Evolutionary conservation across 2,329 filamentous ascomycete genomes (phyloP), one percentile per base, ranked within the genome.

Genomic region (Didymella segeticola): DNA sequence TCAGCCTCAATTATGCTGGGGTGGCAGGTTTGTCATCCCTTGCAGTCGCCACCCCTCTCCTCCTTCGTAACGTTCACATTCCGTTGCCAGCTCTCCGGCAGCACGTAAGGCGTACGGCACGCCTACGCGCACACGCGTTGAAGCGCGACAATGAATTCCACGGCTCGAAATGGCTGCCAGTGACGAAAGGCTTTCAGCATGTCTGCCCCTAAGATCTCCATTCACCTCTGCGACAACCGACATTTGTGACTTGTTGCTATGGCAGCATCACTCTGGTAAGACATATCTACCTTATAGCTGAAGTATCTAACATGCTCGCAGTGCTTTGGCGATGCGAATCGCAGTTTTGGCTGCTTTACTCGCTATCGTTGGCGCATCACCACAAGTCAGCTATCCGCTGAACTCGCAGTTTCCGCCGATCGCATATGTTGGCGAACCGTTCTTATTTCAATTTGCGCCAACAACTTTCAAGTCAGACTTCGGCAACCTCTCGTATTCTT

Each of bases 321-420:
- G 62, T 47, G 46, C 31, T 39, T 61, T 60, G 52, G 47, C 47
- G 56, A 60, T 63, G 64, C 56, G 55, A 43, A 26, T 62, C 39
- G 48, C 57, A 20, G 56, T 54, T 7, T 15, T 67, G 20, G 43
- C 61, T 27, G 29, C 67, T 19, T 53, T 70, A 27, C 43, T 54
- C 42, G 48, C 53, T 14, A 51, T 54, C 17, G 61, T 51, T 31
- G 47, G 56, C n/a, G 72, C 72, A 50, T 60, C 57, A 20, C 75
- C 76, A 15, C 70, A 72, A 37, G 66, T 77, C 46, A 79, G 79
- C 39, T 93, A 93, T 63, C 91, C 91, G 1, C 81, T 96, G 73
- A 96, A 95, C 74, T 87, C 90, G 2, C 92, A 96, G 73, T 82
- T 96, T 1, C 91, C 91, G 26, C 88, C 89, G 3, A 88, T 93